Base-by-base conservation (phyloP, 1,284 basidiomycete species). In the Acaromyces ingoldii region DNA sequence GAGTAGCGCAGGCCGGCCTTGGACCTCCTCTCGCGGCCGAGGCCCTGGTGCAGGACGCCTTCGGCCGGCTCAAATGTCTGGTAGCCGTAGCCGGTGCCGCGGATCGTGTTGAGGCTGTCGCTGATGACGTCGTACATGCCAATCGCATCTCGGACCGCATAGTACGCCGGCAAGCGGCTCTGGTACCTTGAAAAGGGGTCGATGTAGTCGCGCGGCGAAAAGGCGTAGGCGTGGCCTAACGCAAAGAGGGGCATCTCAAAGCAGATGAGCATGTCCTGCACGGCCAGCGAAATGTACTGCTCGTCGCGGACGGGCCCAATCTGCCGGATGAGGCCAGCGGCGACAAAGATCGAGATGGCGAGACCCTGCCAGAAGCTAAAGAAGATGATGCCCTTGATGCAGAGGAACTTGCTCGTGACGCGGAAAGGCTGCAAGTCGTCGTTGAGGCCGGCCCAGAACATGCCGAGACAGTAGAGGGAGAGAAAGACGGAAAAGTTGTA, bases 211-310 rank as follows among this genome's bases (percentile, higher is more conserved):
- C 57, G 57, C 31, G 66, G 63, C 9, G 65, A 67, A 74, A 92
- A 93, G 25, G 90, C 90, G 66, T 85, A 91, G 76, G 86, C 83
- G 76, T 98, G 95, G 1, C 89, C 87, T 42, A 96, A 80, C 0
- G 95, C 92, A 72, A 99, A 99, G 55, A 97, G 78, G 0, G 93
- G 92, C 93, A 99, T 97, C 78, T 99, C 93, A 54, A 95, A 80
- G 77, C 91, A 95, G 67, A 97, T 90, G 42, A 74, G 59, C 9
- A 65, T 59, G 31, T 74, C 72, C 41, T 72, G 70, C 28, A 74
- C 48, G 3, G 70, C 70, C 26, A 72, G 48, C 15, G 70, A 67
- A 31, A 74, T 58, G 51, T 70, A 67, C 5, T 93, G 89, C n/a
- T 80, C 80, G 74, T 93, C 89, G 11, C 84, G 88, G 76, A 95